These are phyloP conservation scores for Colletotrichum spinosum DNA, from an alignment of 2,329 filamentous ascomycete species.

Conservation along the genomic window DNA sequence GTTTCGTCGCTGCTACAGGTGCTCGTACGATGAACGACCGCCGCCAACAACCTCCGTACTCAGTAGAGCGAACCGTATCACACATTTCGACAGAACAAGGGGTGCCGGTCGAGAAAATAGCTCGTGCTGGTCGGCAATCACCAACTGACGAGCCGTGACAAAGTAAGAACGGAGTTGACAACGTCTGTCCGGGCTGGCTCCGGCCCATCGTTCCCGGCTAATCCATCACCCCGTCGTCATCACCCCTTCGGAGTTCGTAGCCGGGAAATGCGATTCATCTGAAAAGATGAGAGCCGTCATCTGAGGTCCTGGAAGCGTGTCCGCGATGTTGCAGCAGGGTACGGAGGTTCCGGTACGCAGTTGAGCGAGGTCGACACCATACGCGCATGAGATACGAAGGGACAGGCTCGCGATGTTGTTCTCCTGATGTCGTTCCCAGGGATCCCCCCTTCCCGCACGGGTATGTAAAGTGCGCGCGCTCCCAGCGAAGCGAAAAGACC, in stretches of 20 bases:
- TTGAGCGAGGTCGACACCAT: not conserved
- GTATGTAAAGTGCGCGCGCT: conserved; percentile 6
- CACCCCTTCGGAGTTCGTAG: conserved; percentile 5
- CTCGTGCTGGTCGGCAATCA: too few relatives aligned
- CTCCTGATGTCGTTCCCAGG: not conserved
- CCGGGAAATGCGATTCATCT: conserved; percentile 17
- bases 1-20: not conserved
- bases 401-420: not conserved
- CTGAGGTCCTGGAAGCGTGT: conserved; percentile 21
- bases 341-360: not conserved
- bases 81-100: not conserved
- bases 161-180: conserved; percentile 1
- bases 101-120: too few relatives aligned
- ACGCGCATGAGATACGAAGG: conserved; percentile 21
- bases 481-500: conserved; percentile 28
- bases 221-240: not conserved
- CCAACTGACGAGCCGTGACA: not conserved
- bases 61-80: conserved; percentile 7
- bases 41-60: conserved; percentile 5
- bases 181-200: not conserved
- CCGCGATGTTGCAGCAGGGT: conserved; percentile 1
- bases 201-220: conserved; percentile 11
- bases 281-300: conserved; percentile 28
- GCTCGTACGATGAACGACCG: not conserved
- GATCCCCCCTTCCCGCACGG: not conserved